phyloP scores from a whole-genome alignment of 2,329 filamentous ascomycete species.

The Xylariaceae sp. region DNA sequence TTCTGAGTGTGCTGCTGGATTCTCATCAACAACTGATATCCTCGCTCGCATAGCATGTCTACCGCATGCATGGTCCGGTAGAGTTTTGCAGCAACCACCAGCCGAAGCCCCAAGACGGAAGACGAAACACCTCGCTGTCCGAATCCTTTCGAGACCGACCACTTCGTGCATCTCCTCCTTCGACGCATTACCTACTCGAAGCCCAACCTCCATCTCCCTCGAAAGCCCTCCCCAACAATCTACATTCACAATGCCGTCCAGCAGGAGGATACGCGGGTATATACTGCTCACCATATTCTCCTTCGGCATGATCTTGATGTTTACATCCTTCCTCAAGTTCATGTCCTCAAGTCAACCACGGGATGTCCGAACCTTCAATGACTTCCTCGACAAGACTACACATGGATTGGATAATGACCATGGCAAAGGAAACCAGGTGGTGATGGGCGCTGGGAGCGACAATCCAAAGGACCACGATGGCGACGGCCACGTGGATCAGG shows the following conservation, averaged over 20 bases:
- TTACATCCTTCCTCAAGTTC: background rate
- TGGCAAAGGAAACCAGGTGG: background rate
- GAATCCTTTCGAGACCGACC: too few species aligned
- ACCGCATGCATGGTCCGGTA: too few species aligned
- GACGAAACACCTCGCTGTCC: too few species aligned
- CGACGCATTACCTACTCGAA: too few species aligned
- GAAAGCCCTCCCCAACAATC: too few species aligned
- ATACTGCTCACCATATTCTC: background rate
- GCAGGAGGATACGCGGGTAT: background rate
- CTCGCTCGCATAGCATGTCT: too few species aligned
- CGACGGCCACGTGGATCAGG: slow-evolving; percentile 55
- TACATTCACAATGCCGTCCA: background rate
- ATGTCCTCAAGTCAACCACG: background rate
- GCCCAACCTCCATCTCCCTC: too few species aligned
- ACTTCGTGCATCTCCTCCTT: too few species aligned
- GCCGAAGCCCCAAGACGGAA: too few species aligned
- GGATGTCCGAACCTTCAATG: background rate
- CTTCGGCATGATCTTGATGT: background rate
- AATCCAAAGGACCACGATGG: slow-evolving; percentile 49
- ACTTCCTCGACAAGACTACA: background rate
- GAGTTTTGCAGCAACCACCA: too few species aligned
- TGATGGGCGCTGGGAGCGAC: slow-evolving; percentile 19
- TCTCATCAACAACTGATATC: too few species aligned
- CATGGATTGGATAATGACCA: background rate
- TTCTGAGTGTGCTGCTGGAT: too few species aligned